Percentiles rank a stretch among this genome's conserved stretches.
Conservation (phyloP, 805 yeast species). For the Saccharomyces kudriavzevii region DNA sequence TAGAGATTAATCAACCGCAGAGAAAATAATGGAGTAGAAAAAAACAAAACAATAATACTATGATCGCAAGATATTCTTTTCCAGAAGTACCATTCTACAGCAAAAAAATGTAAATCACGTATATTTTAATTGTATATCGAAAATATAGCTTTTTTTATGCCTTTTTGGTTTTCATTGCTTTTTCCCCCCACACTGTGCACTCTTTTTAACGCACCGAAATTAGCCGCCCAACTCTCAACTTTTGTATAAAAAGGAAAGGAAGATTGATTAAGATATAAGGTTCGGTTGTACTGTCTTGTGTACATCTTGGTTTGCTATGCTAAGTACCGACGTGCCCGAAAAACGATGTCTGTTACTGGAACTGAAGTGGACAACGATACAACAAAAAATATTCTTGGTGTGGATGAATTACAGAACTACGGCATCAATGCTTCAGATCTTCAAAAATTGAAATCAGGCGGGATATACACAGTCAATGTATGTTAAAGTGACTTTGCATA, state of each 20-base stretch:
- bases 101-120: background rate
- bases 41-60: background rate
- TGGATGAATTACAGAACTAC: conserved; percentile 50
- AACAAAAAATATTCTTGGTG: conserved; percentile 26
- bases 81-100: background rate
- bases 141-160: background rate
- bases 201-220: background rate
- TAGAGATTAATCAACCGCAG: conserved; percentile 17
- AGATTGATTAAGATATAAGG: background rate
- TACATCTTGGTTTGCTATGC: background rate
- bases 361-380: conserved; percentile 17
- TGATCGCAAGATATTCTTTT: background rate
- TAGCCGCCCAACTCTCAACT: background rate
- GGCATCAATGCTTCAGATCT: conserved; percentile 71
- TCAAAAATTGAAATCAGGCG: conserved; percentile 56
- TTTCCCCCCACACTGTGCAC: background rate
- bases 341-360: conserved; percentile 9
- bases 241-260: background rate
- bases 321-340: background rate
- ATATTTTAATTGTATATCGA: background rate
- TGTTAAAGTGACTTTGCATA: conserved; percentile 18
- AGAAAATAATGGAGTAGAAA: background rate
- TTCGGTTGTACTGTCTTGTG: background rate
- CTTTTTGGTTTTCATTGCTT: background rate
- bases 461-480: conserved; percentile 60